These are phyloP conservation scores for Pichia cephalocereana DNA, from an alignment of 805 yeast species.

Conservation along the genomic window DNA sequence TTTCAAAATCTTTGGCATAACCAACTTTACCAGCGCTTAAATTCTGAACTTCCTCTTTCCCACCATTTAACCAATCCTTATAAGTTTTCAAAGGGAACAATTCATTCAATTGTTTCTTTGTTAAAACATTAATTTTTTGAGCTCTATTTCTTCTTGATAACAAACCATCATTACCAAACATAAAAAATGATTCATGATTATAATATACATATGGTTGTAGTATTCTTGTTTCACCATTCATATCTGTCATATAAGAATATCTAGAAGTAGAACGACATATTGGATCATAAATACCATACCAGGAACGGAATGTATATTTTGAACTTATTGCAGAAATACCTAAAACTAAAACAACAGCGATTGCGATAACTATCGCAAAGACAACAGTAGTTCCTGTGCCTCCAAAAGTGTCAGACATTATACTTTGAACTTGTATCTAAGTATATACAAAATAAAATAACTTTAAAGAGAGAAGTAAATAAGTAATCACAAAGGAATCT, in stretches of 20 bases:
- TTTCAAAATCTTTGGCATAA: conserved; percentile 32
- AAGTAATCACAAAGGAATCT: no score
- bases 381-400: conserved; percentile 54
- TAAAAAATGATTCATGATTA: conserved; percentile 1
- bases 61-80: conserved; percentile 52
- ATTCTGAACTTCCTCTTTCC: conserved; percentile 41
- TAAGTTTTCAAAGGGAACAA: conserved; percentile 52
- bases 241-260: conserved; percentile 10
- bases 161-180: conserved; percentile 2
- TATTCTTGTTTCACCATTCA: not conserved
- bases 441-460: no score
- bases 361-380: conserved; percentile 54
- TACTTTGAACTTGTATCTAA: no score
- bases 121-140: conserved; percentile 40
- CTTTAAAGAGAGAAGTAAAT: no score
- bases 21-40: conserved; percentile 30
- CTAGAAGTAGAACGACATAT: conserved; percentile 9
- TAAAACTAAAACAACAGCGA: conserved; percentile 49
- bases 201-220: conserved; percentile 9
- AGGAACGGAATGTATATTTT: conserved; percentile 49
- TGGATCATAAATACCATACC: conserved; percentile 43
- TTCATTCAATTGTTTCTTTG: conserved; percentile 39
- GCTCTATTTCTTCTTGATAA: conserved; percentile 26
- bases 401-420: conserved; percentile 14
- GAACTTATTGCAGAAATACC: conserved; percentile 52